Conservation (phyloP, 164 flowering plant species). For the Dillenia turbinata region DNA sequence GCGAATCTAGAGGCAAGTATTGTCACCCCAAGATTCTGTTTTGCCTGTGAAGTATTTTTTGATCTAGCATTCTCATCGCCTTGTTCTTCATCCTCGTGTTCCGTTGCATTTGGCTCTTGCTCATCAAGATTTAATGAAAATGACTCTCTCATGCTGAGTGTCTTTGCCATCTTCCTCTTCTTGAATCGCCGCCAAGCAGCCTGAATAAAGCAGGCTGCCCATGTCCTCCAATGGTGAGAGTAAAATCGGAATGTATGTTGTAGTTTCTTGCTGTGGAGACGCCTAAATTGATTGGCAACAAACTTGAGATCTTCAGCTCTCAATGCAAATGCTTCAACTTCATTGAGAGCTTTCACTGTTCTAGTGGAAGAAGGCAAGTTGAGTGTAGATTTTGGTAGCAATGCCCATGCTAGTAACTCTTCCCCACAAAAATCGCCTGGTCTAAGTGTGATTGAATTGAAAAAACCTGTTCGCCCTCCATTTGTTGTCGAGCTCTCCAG, state of each 20-base stretch:
- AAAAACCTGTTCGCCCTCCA: slow-evolving; percentile 91
- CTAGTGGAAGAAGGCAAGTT: slow-evolving; percentile 86
- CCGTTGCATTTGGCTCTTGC: slow-evolving; percentile 20
- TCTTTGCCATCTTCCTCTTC: slow-evolving; percentile 50
- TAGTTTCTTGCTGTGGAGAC: slow-evolving; percentile 85
- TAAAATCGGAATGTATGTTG: slow-evolving; percentile 88
- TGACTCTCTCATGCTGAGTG: slow-evolving; percentile 42
- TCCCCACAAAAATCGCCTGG: slow-evolving; percentile 96
- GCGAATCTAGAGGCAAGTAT: slow-evolving; percentile 78
- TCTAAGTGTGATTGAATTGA: slow-evolving; percentile 62
- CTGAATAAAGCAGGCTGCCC: slow-evolving; percentile 98
- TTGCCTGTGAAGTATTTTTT: slow-evolving; percentile 30
- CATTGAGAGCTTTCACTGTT: slow-evolving; percentile 68
- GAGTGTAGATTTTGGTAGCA: slow-evolving; percentile 65
- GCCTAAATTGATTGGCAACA: slow-evolving; percentile 87
- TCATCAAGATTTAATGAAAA: slow-evolving; percentile 17
- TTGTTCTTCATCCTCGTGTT: slow-evolving; percentile 20
- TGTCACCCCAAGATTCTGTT: slow-evolving; percentile 50
- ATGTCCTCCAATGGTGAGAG: slow-evolving; percentile 96
- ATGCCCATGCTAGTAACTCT: slow-evolving; percentile 89
- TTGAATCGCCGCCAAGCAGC: slow-evolving; percentile 82
- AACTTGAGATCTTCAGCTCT: slow-evolving; percentile 87
- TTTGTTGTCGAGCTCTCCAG: slow-evolving; percentile 88
- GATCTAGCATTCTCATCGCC: slow-evolving; percentile 10
- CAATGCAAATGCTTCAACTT: slow-evolving; percentile 86